Percentiles rank a stretch among this genome's conserved stretches.
phyloP scores from a whole-genome alignment of 495 filamentous ascomycete species.

The Neurospora intermedia region DNA sequence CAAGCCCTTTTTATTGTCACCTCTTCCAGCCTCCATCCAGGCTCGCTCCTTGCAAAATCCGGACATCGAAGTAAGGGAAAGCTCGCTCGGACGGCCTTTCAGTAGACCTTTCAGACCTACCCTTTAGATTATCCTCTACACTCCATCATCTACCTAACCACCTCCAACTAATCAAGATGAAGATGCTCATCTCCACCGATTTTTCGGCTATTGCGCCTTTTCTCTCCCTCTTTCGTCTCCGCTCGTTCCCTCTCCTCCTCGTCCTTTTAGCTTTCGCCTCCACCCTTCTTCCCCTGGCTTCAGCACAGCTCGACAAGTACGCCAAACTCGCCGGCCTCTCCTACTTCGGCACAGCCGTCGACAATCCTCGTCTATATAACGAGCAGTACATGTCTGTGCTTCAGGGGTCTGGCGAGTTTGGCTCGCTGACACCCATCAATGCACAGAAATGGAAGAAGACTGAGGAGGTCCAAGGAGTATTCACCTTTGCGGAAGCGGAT shows the following conservation, averaged over 20 bases:
- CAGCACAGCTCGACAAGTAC: conserved; percentile 32
- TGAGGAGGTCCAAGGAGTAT: conserved; percentile 27
- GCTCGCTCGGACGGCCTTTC: neutral
- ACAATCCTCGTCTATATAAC: conserved; percentile 44
- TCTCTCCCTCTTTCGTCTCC: neutral
- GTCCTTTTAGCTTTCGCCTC: neutral
- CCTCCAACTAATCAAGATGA: neutral
- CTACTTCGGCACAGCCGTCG: conserved; percentile 50
- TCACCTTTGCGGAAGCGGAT: conserved; percentile 39
- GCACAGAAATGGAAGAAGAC: conserved; percentile 38
- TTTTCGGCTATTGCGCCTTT: neutral
- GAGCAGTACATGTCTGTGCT: conserved; percentile 30
- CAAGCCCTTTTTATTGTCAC: too few relatives aligned
- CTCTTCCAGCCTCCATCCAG: neutral
- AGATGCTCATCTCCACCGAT: neutral
- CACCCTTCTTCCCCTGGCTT: neutral
- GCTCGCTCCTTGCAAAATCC: neutral
- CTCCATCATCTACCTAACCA: neutral
- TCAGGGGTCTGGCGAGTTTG: conserved; percentile 39
- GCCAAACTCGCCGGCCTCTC: conserved; percentile 37
- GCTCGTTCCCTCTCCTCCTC: neutral
- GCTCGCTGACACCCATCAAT: conserved; percentile 45
- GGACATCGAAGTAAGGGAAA: neutral
- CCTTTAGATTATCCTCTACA: neutral
- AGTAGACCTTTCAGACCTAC: neutral